Evolutionary conservation across 208 protist species (phyloP).

Genomic region (Crithidia expoeki): DNA sequence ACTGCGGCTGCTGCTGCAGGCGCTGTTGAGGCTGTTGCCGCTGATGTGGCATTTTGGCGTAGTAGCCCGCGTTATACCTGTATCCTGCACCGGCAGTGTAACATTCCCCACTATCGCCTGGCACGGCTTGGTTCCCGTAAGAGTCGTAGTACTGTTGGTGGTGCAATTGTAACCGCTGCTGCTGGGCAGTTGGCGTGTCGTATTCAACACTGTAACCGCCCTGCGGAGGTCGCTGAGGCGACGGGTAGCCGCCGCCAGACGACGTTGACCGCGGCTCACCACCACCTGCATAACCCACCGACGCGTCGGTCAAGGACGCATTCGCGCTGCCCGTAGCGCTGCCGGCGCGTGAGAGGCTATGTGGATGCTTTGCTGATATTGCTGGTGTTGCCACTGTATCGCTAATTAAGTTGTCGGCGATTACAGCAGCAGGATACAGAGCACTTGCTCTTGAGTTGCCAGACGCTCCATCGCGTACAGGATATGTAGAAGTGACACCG

Average conservation of each 20-base stretch:
- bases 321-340: slow-evolving; percentile 12
- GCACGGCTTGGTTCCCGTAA: slow-evolving; percentile 16
- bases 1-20: slow-evolving; percentile 9
- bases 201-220: slow-evolving; percentile 1
- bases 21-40: not conserved
- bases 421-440: not conserved
- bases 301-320: slow-evolving; percentile 1
- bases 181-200: not conserved
- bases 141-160: slow-evolving; percentile 14
- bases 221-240: not conserved
- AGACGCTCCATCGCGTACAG: not conserved
- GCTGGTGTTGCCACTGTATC: not conserved
- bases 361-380: not conserved
- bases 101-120: slow-evolving; percentile 16
- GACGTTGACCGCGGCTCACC: slow-evolving; percentile 1
- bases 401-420: not conserved
- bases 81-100: slow-evolving; percentile 8
- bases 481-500: not conserved
- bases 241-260: slow-evolving; percentile 14
- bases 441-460: not conserved
- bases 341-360: slow-evolving; percentile 2
- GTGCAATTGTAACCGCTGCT: slow-evolving; percentile 15
- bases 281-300: slow-evolving; percentile 12
- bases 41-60: not conserved
- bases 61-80: slow-evolving; percentile 14